Evolutionary conservation across 768 basidiomycete genomes (phyloP).

Genomic region (Cystofilobasidium capitatum): DNA sequence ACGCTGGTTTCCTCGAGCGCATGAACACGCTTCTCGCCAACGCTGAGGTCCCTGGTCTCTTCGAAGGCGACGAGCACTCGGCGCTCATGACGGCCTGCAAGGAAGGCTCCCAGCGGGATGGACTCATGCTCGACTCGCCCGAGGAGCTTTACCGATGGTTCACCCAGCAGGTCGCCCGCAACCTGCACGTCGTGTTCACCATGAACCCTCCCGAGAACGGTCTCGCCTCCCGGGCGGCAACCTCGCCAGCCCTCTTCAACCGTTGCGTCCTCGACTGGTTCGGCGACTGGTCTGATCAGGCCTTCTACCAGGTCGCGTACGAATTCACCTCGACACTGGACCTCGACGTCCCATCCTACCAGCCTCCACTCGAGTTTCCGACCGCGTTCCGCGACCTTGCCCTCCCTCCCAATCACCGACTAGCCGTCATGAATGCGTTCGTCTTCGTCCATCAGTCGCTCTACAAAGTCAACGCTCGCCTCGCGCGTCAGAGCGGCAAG

Average conservation of each 20-base stretch:
- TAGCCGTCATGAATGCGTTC: constrained; percentile 83
- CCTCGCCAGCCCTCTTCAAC: constrained; percentile 89
- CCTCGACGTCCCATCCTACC: constrained; percentile 74
- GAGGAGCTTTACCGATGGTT: constrained; percentile 99
- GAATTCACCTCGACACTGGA: constrained; percentile 93
- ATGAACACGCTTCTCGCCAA: constrained; percentile 99
- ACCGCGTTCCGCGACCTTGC: constrained; percentile 73
- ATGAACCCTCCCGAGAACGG: constrained; percentile 43
- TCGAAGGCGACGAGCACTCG: constrained; percentile 98
- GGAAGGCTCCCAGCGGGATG: constrained; percentile 97
- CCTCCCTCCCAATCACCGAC: constrained; percentile 80
- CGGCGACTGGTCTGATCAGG: constrained; percentile 98
- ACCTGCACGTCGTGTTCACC: constrained; percentile 96
- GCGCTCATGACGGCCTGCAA: constrained; percentile 99
- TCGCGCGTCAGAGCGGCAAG: constrained; percentile 86
- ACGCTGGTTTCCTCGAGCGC: constrained; percentile 97
- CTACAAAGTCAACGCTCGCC: constrained; percentile 75
- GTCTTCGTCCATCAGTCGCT: constrained; percentile 85
- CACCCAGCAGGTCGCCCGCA: constrained; percentile 94
- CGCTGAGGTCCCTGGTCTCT: constrained; percentile 99
- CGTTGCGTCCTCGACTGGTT: constrained; percentile 99
- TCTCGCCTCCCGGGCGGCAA: constrained; percentile 75
- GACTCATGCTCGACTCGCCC: constrained; percentile 93
- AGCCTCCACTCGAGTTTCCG: constrained; percentile 72
- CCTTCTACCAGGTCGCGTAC: constrained; percentile 93